A percentile compares a stretch with the other conserved stretches of the same genome.
These are phyloP conservation scores for Trichoderma hamatum DNA, from an alignment of 2,329 filamentous ascomycete species.

Conservation along the genomic window DNA sequence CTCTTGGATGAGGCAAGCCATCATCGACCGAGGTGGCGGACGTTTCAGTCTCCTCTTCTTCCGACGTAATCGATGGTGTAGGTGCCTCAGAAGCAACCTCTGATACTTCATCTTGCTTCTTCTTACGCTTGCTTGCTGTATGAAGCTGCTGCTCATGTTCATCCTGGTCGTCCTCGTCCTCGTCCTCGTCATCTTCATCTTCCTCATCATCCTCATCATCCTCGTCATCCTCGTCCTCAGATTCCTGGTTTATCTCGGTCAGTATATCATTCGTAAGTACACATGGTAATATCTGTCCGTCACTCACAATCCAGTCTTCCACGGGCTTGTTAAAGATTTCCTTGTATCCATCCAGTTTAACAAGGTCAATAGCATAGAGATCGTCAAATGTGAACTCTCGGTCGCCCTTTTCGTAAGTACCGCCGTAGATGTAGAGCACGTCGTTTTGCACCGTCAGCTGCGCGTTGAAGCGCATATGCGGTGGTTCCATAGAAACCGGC, in stretches of 20 bases:
- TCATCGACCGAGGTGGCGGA: conserved; percentile 65
- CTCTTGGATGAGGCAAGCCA: conserved; percentile 70
- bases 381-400: conserved; percentile 96
- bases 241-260: conserved; percentile 48
- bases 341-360: conserved; percentile 90
- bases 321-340: conserved; percentile 86
- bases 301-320: conserved; percentile 74
- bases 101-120: conserved; percentile 53
- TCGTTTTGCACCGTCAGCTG: conserved; percentile 91
- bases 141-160: conserved; percentile 53
- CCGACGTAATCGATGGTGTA: conserved; percentile 38
- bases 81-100: conserved; percentile 41
- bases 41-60: conserved; percentile 54
- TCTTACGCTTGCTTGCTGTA: conserved; percentile 60
- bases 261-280: not conserved
- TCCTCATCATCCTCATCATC: conserved; percentile 65
- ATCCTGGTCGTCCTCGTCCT: conserved; percentile 56
- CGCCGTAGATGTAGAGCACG: conserved; percentile 89
- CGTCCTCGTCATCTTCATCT: conserved; percentile 58
- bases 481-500: conserved; percentile 76
- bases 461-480: conserved; percentile 88
- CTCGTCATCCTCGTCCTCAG: conserved; percentile 62
- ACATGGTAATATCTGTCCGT: not conserved
- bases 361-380: conserved; percentile 89
- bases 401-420: conserved; percentile 93